Base-by-base conservation (phyloP, 2,329 filamentous ascomycete genomes). In the Monilinia aucupariae region DNA sequence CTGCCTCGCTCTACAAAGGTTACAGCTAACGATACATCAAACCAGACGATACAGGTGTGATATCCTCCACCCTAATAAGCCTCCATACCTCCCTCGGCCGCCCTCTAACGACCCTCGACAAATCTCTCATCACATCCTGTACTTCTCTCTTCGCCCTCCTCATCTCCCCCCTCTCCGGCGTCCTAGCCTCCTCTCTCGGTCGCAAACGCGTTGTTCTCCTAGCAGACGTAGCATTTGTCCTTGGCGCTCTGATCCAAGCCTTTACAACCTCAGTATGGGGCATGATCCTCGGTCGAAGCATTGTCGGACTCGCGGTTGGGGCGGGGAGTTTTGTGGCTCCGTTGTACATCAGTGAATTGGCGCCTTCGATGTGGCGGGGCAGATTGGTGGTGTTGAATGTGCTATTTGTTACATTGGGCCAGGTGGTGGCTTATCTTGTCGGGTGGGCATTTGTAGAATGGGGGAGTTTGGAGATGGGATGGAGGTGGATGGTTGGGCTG, bases 401-500 rank as follows among this genome's bases (percentile, higher is more conserved):
- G 32, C 78, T 97, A 27, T 92, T 96, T 69, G 88, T 97, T 63
- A 96, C 92, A 0, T 79, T 90, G 13, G 93, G 93, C 0, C 92
- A 97, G 76, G 90, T 96, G 2, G 83, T 96, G 25, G 92, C 93
- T 2, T 97, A 97, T 75, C 74, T 96, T 1, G 77, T 92, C 8
- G 93, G 93, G 1, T 96, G 90, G 88, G 75, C 81, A 0, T 87
- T 96, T 53, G 82, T 85, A 7, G 80, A 82, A 62, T 78, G 79
- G 64, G 82, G 79, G 0, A 74, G 77, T 63, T 69, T 74, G 27
- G 72, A 71, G 43, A 82, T 81, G 15, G 91, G 89, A 1, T 97
- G 93, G 92, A 81, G 91, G 56, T 96, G 90, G 87, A 92, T 96
- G 84, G 92, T 97, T 0, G 92, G 92, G 0, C 76, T 97, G 0